Percentiles rank a stretch among this genome's conserved stretches.
phyloP scores from a whole-genome alignment of 441 rosid genomes.

The Cnidoscolus chayamansa region DNA sequence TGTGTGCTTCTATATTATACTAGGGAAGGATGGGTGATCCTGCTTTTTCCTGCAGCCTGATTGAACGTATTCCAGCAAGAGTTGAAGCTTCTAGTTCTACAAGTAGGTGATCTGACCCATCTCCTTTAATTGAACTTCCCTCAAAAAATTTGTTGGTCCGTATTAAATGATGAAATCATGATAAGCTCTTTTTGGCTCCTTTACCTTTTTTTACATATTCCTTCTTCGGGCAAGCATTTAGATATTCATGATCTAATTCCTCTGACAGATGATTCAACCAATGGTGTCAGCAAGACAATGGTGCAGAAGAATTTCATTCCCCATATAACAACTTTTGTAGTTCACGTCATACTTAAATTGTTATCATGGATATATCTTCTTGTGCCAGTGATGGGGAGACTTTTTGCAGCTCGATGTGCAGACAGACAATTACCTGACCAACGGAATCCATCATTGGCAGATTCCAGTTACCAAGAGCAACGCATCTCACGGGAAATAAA shows the following conservation, averaged over 20 bases:
- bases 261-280: conserved; percentile 46
- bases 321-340: conserved; percentile 32
- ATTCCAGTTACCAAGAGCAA: conserved; percentile 39
- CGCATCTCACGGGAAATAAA: conserved; percentile 38
- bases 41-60: too few species aligned
- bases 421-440: conserved; percentile 37
- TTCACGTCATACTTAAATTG: conserved; percentile 45
- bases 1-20: conserved; percentile 18
- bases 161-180: conserved; percentile 1
- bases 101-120: conserved; percentile 41
- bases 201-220: not conserved
- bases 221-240: conserved; percentile 11
- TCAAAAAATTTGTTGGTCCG: conserved; percentile 9
- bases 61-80: too few species aligned
- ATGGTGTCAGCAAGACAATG: conserved; percentile 30
- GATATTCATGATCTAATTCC: conserved; percentile 22
- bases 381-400: conserved; percentile 42
- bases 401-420: conserved; percentile 33
- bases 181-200: not conserved
- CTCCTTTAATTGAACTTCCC: conserved; percentile 8
- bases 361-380: conserved; percentile 48
- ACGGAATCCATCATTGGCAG: conserved; percentile 31
- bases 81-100: conserved; percentile 28
- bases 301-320: conserved; percentile 38
- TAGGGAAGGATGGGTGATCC: too few species aligned